A percentile compares a stretch with the other conserved stretches of the same genome.
These are phyloP conservation scores for Hypoxylon perforatum DNA, from an alignment of 495 filamentous ascomycete species.

Conservation along the genomic window DNA sequence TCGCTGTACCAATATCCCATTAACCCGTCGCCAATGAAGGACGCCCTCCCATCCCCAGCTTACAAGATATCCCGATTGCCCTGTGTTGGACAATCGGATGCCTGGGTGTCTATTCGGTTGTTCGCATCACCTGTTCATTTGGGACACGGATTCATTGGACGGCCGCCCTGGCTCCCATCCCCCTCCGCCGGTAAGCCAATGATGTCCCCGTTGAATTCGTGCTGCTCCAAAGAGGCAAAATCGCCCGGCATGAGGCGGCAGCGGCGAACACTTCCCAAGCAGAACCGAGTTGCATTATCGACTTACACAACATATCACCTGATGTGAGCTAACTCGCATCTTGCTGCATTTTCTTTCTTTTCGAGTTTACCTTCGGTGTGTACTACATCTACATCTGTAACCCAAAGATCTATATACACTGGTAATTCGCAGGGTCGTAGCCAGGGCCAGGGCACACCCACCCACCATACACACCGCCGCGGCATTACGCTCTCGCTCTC, in stretches of 20 bases:
- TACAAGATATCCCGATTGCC: slow-evolving; percentile 29
- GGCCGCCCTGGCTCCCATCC: slow-evolving; percentile 10
- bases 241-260: slow-evolving; percentile 27
- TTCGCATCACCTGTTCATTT: slow-evolving; percentile 41
- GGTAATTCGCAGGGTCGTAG: slow-evolving; percentile 31
- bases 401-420: slow-evolving; percentile 41
- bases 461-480: slow-evolving; percentile 41
- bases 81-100: slow-evolving; percentile 29
- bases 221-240: slow-evolving; percentile 37
- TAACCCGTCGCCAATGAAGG: slow-evolving; percentile 38
- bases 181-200: slow-evolving; percentile 19
- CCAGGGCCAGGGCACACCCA: too few relatives aligned
- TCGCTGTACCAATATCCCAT: slow-evolving; percentile 24
- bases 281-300: slow-evolving; percentile 35
- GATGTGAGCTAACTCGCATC: slow-evolving; percentile 42
- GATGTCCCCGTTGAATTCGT: slow-evolving; percentile 17
- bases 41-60: slow-evolving; percentile 6
- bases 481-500: slow-evolving; percentile 35
- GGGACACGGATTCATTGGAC: slow-evolving; percentile 36
- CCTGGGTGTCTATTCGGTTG: slow-evolving; percentile 31
- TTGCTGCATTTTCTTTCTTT: slow-evolving; percentile 20
- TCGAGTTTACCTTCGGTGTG: slow-evolving; percentile 1
- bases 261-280: slow-evolving; percentile 33
- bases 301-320: slow-evolving; percentile 46
- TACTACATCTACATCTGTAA: slow-evolving; percentile 9